Evolutionary conservation across 805 yeast species (phyloP).

Genomic region (Scheffersomyces amazonensis): DNA sequence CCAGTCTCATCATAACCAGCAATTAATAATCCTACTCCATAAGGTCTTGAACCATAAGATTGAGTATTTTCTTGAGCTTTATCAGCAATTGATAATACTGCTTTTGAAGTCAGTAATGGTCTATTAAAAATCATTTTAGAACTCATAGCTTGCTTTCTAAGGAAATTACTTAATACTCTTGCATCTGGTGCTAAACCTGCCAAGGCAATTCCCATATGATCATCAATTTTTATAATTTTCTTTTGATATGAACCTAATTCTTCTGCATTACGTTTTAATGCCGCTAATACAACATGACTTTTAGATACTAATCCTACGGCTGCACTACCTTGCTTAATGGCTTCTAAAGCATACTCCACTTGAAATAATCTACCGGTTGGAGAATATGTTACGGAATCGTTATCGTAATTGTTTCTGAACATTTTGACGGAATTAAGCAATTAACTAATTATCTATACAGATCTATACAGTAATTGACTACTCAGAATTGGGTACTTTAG

Average conservation of each 20-base stretch:
- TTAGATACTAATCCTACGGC: conserved; percentile 91
- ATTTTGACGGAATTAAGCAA: too few species aligned
- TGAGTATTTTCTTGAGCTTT: conserved; percentile 98
- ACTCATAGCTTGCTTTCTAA: conserved; percentile 89
- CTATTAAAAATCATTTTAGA: conserved; percentile 83
- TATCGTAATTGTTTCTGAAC: conserved; percentile 98
- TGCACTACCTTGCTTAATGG: conserved; percentile 97
- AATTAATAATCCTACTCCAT: conserved; percentile 92
- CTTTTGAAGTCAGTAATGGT: conserved; percentile 77
- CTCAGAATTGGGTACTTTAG: too few species aligned
- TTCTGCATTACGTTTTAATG: conserved; percentile 93
- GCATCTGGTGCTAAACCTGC: conserved; percentile 99
- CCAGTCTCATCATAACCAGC: conserved; percentile 94
- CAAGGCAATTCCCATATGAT: conserved; percentile 89
- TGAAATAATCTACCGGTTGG: conserved; percentile 93
- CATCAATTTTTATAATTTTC: conserved; percentile 87
- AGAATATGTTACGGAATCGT: conserved; percentile 96
- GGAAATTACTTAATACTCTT: conserved; percentile 81
- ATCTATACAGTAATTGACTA: too few species aligned
- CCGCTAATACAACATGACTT: conserved; percentile 87
- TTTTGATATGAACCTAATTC: conserved; percentile 96
- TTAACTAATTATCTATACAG: too few species aligned
- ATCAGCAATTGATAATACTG: conserved; percentile 85
- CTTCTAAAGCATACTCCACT: conserved; percentile 86
- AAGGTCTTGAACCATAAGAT: conserved; percentile 94